phyloP scores from a whole-genome alignment of 176 grass and related monocot genomes.

The Eremochloa ophiuroides region DNA sequence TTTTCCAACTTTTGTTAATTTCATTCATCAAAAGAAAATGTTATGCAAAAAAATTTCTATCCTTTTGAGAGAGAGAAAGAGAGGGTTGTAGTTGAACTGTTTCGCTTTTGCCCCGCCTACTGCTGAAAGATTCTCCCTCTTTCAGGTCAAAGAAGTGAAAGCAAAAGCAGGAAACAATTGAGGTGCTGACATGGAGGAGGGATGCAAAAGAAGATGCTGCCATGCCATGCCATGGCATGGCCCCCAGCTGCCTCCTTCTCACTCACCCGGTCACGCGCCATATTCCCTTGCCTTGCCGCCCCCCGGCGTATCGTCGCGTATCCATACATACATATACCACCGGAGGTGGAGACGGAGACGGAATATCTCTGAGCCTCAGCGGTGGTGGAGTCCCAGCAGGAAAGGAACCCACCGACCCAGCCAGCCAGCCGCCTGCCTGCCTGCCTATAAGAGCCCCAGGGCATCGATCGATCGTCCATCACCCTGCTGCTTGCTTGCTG shows the following conservation, averaged over 20 bases:
- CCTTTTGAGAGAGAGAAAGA: too few species aligned
- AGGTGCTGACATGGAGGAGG: slow-evolving; percentile 27
- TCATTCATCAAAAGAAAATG: neutral
- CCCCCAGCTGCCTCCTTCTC: slow-evolving; percentile 35
- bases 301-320: neutral
- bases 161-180: slow-evolving; percentile 52
- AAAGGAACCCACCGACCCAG: slow-evolving; percentile 26
- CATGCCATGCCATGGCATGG: slow-evolving; percentile 22
- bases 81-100: slow-evolving; percentile 59
- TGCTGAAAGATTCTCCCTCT: slow-evolving; percentile 84
- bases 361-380: slow-evolving; percentile 25
- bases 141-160: slow-evolving; percentile 95
- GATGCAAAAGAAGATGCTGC: slow-evolving; percentile 21
- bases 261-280: slow-evolving; percentile 55
- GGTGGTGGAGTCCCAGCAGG: slow-evolving; percentile 45
- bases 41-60: slow-evolving; percentile 33
- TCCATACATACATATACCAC: neutral
- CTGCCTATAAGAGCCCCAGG: neutral
- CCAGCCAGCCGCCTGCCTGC: neutral
- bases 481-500: neutral
- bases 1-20: neutral
- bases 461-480: neutral
- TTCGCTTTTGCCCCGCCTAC: slow-evolving; percentile 56
- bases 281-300: slow-evolving; percentile 41
- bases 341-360: neutral